Evolutionary conservation across 116 monocot species (phyloP), one percentile per base, ranked within the genome.

Genomic region (Iris pallida): DNA sequence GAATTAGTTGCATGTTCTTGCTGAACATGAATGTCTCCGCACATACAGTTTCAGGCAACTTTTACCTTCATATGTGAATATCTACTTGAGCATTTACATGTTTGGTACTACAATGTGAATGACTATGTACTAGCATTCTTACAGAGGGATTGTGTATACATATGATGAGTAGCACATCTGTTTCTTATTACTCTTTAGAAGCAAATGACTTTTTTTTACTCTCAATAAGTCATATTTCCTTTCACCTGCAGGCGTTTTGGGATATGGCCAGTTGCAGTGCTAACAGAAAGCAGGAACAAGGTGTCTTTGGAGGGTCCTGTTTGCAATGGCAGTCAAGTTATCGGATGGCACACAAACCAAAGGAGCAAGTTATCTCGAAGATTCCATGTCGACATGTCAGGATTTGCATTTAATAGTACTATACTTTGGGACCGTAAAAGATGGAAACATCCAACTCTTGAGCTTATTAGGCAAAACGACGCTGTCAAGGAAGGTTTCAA

Each of bases 341-440:
- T 78, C n/a, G 87, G 90, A 52, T 90, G 90, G 90, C 87, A 87
- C 53, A 77, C 75, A 47, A 77, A 76, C 69, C 76, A 72, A 62
- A 78, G 65, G 74, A 72, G 11, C 15, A 65, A 57, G 65, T 40
- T 63, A 45, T 55, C 63, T 74, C 72, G 73, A 61, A 84, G 90
- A 79, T 87, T 90, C 40, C 83, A 67, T 58, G 61, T 71, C 55
- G 75, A 73, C 17, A 74, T 86, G 58, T 81, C 90, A 14, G 87
- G 84, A 43, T 83, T 90, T 70, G 90, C 90, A 57, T 90, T 90
- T 64, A 86, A 90, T 73, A 87, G 90, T 45, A 79, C 87, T 42
- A 76, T 90, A 46, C 83, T 90, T 7, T 90, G 90, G 90, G 90
- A 90, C 52, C 62, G 72, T 16, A 75, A 74, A 71, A 79, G 77